Percentiles rank a stretch among this genome's conserved stretches.
Conservation (phyloP, 2,329 filamentous ascomycete species). For the Nemania sp. region DNA sequence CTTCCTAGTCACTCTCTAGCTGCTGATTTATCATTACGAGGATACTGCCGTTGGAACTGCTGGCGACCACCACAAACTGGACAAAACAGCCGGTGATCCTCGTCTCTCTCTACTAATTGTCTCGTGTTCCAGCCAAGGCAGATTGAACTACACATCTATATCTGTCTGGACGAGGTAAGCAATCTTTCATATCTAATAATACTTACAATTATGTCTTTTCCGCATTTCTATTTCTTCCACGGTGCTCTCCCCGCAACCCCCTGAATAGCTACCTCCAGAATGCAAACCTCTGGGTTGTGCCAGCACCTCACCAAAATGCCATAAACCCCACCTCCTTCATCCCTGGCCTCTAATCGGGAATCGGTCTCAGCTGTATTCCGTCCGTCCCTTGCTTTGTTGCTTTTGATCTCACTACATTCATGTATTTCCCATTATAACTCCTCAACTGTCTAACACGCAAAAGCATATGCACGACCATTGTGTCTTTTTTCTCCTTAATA, state of each 20-base stretch:
- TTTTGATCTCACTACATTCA: neutral
- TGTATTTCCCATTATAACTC: neutral
- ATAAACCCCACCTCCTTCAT: neutral
- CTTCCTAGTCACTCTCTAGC: neutral
- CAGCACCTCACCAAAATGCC: neutral
- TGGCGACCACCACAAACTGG: neutral
- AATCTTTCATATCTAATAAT: neutral
- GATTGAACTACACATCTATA: neutral
- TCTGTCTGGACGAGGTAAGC: slow-evolving; percentile 9
- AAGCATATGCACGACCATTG: no score
- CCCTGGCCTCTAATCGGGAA: neutral
- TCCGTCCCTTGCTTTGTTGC: neutral
- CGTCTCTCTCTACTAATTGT: neutral
- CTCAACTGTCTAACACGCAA: no score
- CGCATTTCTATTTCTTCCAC: neutral
- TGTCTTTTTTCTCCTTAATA: no score
- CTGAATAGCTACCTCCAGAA: neutral
- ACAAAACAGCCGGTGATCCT: neutral
- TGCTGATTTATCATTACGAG: neutral
- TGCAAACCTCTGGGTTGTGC: neutral
- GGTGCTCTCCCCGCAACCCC: neutral
- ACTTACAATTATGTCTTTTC: neutral
- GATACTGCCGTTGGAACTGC: neutral
- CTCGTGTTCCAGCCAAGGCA: neutral
- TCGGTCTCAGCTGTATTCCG: neutral